Percentiles rank a stretch among this genome's conserved stretches.
phyloP scores from a whole-genome alignment of 345 rosid species.

The Boechera retrofracta region DNA sequence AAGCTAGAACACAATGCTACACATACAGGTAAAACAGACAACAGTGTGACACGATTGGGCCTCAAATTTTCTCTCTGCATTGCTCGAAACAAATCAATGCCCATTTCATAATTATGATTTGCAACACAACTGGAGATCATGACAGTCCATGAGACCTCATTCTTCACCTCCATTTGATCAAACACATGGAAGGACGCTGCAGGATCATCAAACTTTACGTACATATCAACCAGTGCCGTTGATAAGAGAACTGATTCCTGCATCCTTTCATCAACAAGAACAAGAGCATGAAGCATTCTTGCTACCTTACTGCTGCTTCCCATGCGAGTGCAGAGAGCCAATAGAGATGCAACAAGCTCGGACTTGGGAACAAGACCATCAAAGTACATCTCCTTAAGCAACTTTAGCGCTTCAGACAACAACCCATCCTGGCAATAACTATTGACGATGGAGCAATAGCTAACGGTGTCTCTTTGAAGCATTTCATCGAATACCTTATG shows the following conservation, averaged over 20 bases:
- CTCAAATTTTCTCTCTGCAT: constrained; percentile 55
- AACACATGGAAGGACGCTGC: constrained; percentile 49
- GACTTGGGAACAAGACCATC: constrained; percentile 54
- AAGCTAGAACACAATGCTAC: constrained; percentile 40
- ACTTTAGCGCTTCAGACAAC: constrained; percentile 37
- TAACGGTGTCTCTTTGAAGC: constrained; percentile 51
- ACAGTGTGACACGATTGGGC: constrained; percentile 56
- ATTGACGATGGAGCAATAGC: constrained; percentile 54
- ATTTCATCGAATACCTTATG: constrained; percentile 52
- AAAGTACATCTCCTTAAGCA: constrained; percentile 49
- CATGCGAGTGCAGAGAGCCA: constrained; percentile 47
- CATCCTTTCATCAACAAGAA: constrained; percentile 49
- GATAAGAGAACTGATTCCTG: constrained; percentile 48
- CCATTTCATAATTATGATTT: constrained; percentile 43
- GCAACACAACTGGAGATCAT: constrained; percentile 58
- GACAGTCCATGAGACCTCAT: constrained; percentile 65
- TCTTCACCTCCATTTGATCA: constrained; percentile 49
- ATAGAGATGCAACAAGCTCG: constrained; percentile 55
- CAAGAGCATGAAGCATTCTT: constrained; percentile 56
- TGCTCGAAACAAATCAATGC: constrained; percentile 48
- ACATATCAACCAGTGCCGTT: constrained; percentile 59
- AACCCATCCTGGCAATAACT: constrained; percentile 49
- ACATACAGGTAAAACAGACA: constrained; percentile 52
- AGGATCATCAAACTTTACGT: constrained; percentile 50
- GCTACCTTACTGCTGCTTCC: constrained; percentile 41